Evolutionary conservation across 2,329 filamentous ascomycete genomes (phyloP).

Genomic region (Aureobasidium sp.): DNA sequence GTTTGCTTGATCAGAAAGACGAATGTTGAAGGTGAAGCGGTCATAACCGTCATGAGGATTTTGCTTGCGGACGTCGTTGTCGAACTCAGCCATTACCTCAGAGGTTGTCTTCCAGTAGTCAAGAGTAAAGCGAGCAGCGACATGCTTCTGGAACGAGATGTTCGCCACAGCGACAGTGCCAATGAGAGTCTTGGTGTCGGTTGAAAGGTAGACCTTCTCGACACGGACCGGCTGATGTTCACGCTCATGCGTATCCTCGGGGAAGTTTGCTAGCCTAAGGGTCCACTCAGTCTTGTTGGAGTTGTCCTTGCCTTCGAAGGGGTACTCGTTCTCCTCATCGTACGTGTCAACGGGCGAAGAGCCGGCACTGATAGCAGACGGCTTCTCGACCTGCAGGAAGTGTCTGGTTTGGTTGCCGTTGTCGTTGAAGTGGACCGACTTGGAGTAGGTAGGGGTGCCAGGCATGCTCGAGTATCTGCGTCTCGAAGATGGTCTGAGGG

Average conservation of each 20-base stretch:
- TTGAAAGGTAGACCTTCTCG: conserved; percentile 78
- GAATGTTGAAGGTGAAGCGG: conserved; percentile 89
- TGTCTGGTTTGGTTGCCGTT: conserved; percentile 94
- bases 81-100: conserved; percentile 83
- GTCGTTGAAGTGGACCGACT: conserved; percentile 97
- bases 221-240: conserved; percentile 63
- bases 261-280: conserved; percentile 76
- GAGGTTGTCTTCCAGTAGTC: conserved; percentile 99
- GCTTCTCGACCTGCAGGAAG: conserved; percentile 87
- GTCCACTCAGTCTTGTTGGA: conserved; percentile 67
- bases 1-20: conserved; percentile 81
- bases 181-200: conserved; percentile 77
- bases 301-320: conserved; percentile 54
- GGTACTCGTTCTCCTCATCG: conserved; percentile 82
- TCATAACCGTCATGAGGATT: conserved; percentile 61
- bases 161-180: conserved; percentile 82
- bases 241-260: conserved; percentile 54
- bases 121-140: conserved; percentile 88
- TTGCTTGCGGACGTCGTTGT: conserved; percentile 63
- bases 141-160: conserved; percentile 76
- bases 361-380: conserved; percentile 89
- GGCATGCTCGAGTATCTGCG: conserved; percentile 92
- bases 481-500: conserved; percentile 69
- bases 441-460: conserved; percentile 89
- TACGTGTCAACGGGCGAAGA: conserved; percentile 86